Conservation (phyloP, 192 early-diverging fungal species). For the Coemansia asiatica region DNA sequence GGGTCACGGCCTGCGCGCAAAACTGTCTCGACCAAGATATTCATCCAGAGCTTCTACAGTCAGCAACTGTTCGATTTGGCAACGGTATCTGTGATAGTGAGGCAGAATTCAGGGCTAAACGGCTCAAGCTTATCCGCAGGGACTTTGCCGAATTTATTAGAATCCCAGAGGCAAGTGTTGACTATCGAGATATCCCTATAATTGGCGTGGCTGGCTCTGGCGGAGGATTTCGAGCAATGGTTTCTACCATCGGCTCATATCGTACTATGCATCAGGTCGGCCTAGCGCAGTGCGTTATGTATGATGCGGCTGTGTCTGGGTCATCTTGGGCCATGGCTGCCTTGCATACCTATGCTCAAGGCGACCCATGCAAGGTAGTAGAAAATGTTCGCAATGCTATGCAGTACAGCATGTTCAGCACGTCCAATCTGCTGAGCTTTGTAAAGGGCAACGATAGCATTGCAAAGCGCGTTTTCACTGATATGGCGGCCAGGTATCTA, state of each 20-base stretch:
- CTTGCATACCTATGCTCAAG: slow-evolving; percentile 35
- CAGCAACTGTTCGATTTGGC: slow-evolving; percentile 33
- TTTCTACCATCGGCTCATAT: slow-evolving; percentile 69
- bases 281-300: slow-evolving; percentile 67
- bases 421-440: slow-evolving; percentile 30
- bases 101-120: slow-evolving; percentile 21
- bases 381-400: slow-evolving; percentile 59
- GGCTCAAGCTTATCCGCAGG: slow-evolving; percentile 53
- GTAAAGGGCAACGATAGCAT: slow-evolving; percentile 36
- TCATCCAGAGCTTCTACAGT: slow-evolving; percentile 36
- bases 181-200: slow-evolving; percentile 68
- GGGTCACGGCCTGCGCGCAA: slow-evolving; percentile 40
- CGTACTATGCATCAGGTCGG: slow-evolving; percentile 66
- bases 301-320: slow-evolving; percentile 64
- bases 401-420: slow-evolving; percentile 61
- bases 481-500: slow-evolving; percentile 47
- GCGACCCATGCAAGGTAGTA: slow-evolving; percentile 51
- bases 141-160: slow-evolving; percentile 78
- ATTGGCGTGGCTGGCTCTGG: slow-evolving; percentile 76
- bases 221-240: slow-evolving; percentile 83
- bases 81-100: slow-evolving; percentile 32
- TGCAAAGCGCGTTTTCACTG: slow-evolving; percentile 44
- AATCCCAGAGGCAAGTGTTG: slow-evolving; percentile 61
- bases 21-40: slow-evolving; percentile 27
- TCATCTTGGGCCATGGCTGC: slow-evolving; percentile 46